A percentile compares a stretch with the other conserved stretches of the same genome.
These are phyloP conservation scores for Xylariomycetidae sp. DNA, from an alignment of 2,329 filamentous ascomycete species.

Conservation along the genomic window DNA sequence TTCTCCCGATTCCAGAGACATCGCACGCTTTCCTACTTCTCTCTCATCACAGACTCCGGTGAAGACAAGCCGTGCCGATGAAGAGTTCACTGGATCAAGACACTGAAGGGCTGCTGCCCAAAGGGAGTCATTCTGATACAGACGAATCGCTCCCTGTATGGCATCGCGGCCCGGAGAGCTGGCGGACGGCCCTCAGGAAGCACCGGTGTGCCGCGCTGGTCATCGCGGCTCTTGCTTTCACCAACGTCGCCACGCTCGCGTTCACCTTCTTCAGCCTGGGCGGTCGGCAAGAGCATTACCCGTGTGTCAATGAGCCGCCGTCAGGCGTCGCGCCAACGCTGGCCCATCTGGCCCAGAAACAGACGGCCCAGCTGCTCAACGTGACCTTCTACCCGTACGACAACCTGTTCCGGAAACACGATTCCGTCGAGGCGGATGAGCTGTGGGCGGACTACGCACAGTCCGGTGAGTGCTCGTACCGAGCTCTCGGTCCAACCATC, in stretches of 20 bases:
- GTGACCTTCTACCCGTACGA: conserved; percentile 4
- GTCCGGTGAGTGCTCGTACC: conserved; percentile 1
- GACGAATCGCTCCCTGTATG: neutral
- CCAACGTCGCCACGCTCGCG: conserved; percentile 1
- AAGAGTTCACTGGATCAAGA: neutral
- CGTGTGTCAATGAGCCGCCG: neutral
- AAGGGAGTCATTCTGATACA: neutral
- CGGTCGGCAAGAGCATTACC: neutral
- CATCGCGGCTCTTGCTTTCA: neutral
- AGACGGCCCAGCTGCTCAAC: neutral
- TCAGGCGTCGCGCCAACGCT: neutral
- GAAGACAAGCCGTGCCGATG: too few relatives aligned
- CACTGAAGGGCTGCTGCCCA: conserved; percentile 2
- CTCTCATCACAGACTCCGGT: too few relatives aligned
- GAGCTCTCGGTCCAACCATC: too few relatives aligned
- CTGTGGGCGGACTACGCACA: conserved; percentile 2
- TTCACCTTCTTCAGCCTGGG: neutral
- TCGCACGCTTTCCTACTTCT: too few relatives aligned
- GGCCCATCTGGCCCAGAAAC: neutral
- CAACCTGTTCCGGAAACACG: conserved; percentile 2
- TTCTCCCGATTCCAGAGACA: too few relatives aligned
- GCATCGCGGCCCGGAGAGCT: too few relatives aligned
- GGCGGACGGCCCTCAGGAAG: too few relatives aligned
- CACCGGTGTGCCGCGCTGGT: too few relatives aligned
- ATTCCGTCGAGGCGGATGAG: conserved; percentile 2